Base-by-base conservation (phyloP, 805 yeast genomes). In the Lachancea thermotolerans region DNA sequence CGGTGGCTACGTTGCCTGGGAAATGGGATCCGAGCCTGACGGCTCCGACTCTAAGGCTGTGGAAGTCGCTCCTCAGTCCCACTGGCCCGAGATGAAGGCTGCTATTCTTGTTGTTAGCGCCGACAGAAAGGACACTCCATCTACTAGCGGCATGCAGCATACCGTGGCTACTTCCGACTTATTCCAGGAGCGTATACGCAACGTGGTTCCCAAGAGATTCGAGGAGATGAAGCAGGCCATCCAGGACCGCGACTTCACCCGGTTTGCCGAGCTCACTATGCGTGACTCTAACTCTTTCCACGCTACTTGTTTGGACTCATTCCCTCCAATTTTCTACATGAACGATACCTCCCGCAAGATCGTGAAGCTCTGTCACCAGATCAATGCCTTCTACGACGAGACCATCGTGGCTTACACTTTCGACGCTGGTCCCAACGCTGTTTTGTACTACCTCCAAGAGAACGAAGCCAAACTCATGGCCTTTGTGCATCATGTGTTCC, bases 391-490 rank as follows among this genome's bases (percentile, higher is more conserved):
- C 48, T 68, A 66, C 49, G 55, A 57, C 17, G 72, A 76, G 58
- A 74, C 75, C 10, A 74, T 91, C 45, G 99, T 96, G 10, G 98
- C 98, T 33, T 93, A 93, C 67, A 93, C 99, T 1, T 93, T 85
- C 60, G 99, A 93, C 66, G 99, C 99, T 29, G 99, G 99, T 62
- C 99, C 99, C 67, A 93, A 93, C 68, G 96, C 97, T 16, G 99
- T 93, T 37, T 77, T 93, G 49, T 93, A 93, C 70, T 93, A 93
- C 63, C 80, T 82, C 61, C 76, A 75, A 53, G 72, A 80, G 58
- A 78, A 91, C 66, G 96, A 89, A 67, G 56, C 68, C n/a, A 73
- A 71, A 50, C 81, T 93, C 6, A 74, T 91, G 55, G 82, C 89
- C 3, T 72, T 86, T 52, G 68, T 93, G 48, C 70, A 81, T 65